Evolutionary conservation across 306 rosid species (phyloP), one percentile per base, ranked within the genome.

Genomic region (Vigna reflexopilosa): DNA sequence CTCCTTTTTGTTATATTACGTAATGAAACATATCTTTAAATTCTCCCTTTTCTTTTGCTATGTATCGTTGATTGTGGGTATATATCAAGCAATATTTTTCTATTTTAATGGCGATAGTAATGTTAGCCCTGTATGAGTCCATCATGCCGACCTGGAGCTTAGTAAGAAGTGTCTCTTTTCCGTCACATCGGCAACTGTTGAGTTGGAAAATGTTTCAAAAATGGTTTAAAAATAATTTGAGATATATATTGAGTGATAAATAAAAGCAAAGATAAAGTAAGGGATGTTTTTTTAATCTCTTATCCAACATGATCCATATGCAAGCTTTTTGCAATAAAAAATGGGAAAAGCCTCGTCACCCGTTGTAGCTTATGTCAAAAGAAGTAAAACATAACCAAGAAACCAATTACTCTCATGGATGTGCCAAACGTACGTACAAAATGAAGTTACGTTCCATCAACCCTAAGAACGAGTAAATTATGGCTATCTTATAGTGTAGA

Each of bases 111-210:
- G 30, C 3, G 80, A 85, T 81, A 86, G 50, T 17, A 84, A 78
- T 67, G 69, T 49, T 69, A 78, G 63, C 89, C 62, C 70, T 85
- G 86, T 83, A 79, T 90, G 85, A 84, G 67, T 57, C 70, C 90
- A 91, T 77, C 63, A 86, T 73, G 79, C 87, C 85, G 80, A 90
- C 75, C 62, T 86, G 94, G 93, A 88, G 76, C 85, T 64, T 81
- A 79, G 79, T 83, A 61, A 90, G 92, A 88, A 88, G 32, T 83
- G 82, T 76, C 89, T 87, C 88, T 73, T 44, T 36, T 42, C 57
- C 50, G 42, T 91, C 90, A 83, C 79, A 83, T 88, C 86, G 65
- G 79, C 80, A 89, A 87, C 93, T 86, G 86, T 85, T 86, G 90
- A 32, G 89, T 87, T 85, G 82, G n/a, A 72, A 78, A 73, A 68